phyloP scores from a whole-genome alignment of 495 filamentous ascomycete species.

The Chaetomium tenue region DNA sequence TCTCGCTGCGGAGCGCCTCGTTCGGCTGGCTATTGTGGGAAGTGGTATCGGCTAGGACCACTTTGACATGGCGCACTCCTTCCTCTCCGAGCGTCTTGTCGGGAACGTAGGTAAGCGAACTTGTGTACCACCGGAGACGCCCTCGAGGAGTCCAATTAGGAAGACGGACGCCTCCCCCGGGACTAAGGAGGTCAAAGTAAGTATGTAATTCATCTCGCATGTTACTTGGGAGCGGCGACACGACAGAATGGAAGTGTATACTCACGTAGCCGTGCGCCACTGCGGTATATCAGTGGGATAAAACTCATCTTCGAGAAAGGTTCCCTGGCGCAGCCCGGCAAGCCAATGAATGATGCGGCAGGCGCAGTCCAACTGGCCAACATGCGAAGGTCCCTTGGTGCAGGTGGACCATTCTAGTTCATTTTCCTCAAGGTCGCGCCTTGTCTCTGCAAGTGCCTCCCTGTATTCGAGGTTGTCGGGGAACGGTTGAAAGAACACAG shows the following conservation, averaged over 20 bases:
- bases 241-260: background rate
- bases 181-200: background rate
- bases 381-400: background rate
- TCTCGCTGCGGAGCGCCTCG: constrained; percentile 5
- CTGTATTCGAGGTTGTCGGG: background rate
- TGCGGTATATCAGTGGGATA: background rate
- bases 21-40: background rate
- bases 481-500: background rate
- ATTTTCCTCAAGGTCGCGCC: background rate
- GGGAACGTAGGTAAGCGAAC: background rate
- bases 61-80: background rate
- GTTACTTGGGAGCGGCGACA: background rate
- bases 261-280: background rate
- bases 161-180: background rate
- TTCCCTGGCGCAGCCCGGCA: too few relatives aligned
- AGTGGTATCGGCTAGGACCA: background rate
- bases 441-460: background rate
- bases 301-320: background rate
- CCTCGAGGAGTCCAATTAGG: background rate
- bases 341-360: background rate
- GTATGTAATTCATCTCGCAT: background rate
- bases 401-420: background rate
- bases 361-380: background rate
- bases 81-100: background rate
- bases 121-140: background rate